These are phyloP conservation scores for Goniomonas avonlea DNA, from an alignment of 78 protist species.

Conservation along the genomic window DNA sequence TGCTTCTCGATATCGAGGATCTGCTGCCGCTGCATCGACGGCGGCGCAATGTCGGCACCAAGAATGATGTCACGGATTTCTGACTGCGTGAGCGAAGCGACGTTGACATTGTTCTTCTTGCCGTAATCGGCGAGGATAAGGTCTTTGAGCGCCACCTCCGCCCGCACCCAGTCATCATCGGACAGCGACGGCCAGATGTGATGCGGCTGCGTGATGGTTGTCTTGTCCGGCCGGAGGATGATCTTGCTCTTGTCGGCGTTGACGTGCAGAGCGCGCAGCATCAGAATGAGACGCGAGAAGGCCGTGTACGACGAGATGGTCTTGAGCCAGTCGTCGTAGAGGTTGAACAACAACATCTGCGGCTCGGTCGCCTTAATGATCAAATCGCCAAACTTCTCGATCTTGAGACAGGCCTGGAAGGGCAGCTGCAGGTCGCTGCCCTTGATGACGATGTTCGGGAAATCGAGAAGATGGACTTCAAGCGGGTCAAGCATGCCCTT, in stretches of 20 bases:
- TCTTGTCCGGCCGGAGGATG: conserved; percentile 85
- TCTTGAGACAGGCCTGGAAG: conserved; percentile 89
- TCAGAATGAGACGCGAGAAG: conserved; percentile 91
- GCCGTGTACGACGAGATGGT: conserved; percentile 88
- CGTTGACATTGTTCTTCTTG: conserved; percentile 94
- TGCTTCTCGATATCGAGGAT: conserved; percentile 96
- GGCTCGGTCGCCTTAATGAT: conserved; percentile 98
- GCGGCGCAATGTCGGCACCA: conserved; percentile 99
- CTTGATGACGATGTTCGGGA: conserved; percentile 96
- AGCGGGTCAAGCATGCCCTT: conserved; percentile 55
- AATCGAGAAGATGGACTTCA: conserved; percentile 95
- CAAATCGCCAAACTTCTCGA: conserved; percentile 95
- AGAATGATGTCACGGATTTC: conserved; percentile 99
- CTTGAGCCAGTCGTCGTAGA: conserved; percentile 99
- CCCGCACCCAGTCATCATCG: conserved; percentile 95
- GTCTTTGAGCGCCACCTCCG: conserved; percentile 92
- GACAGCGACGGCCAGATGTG: conserved; percentile 98
- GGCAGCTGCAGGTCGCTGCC: conserved; percentile 96
- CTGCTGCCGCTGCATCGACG: conserved; percentile 89
- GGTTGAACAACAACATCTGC: conserved; percentile 88
- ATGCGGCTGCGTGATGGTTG: conserved; percentile 80
- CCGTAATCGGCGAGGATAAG: conserved; percentile 97
- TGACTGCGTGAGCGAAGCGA: conserved; percentile 88
- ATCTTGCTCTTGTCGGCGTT: conserved; percentile 81
- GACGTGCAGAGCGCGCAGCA: conserved; percentile 94